Base-by-base conservation (phyloP, 345 rosid species). In the Brassica incana region DNA sequence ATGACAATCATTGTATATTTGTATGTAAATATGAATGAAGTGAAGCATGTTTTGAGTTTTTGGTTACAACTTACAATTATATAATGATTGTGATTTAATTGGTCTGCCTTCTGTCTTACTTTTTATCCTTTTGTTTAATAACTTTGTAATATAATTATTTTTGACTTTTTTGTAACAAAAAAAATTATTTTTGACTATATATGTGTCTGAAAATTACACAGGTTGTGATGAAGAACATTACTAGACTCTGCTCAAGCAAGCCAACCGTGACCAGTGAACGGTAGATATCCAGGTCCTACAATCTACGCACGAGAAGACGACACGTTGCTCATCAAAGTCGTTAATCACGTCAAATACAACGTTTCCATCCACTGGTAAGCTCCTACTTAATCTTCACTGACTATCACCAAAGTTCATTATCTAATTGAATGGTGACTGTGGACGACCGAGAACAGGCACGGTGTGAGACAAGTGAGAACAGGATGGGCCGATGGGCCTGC, bases 401-500 rank as follows among this genome's bases (percentile, higher is more conserved):
- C 43, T 30, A 14, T 14, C 30, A 32, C 12, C 23, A 23, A n/a
- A 29, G 32, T 52, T 60, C 6, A 20, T n/a, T 33, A 35, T 12
- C 2, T 18, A 32, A 63, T 23, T 64, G n/a, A 56, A 38, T 80
- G 18, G n/a, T 58, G 2, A 58, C 11, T 9, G 20, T 74, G 65
- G 6, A 66, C n/a, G 40, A 58, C 12, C 8, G 67, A 6, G 10
- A 67, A 69, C 67, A 93, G 98, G 98, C 98, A 94, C 43, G 98
- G 98, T 0, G 27, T 94, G 45, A 80, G 88, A 69, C 98, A 94
- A 63, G 59, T 94, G 15, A 78, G 97, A 48, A 91, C 92, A 0
- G 92, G 93, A 0, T 95, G 99, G 99, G 91, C 99, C 1, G 99
- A 95, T 78, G 97, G 99, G 9, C 99, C 97, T 0, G 98, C 97